Percentiles rank a stretch among this genome's conserved stretches.
These are phyloP conservation scores for Metahyphopichia silvanorum DNA, from an alignment of 805 yeast species.

Conservation along the genomic window DNA sequence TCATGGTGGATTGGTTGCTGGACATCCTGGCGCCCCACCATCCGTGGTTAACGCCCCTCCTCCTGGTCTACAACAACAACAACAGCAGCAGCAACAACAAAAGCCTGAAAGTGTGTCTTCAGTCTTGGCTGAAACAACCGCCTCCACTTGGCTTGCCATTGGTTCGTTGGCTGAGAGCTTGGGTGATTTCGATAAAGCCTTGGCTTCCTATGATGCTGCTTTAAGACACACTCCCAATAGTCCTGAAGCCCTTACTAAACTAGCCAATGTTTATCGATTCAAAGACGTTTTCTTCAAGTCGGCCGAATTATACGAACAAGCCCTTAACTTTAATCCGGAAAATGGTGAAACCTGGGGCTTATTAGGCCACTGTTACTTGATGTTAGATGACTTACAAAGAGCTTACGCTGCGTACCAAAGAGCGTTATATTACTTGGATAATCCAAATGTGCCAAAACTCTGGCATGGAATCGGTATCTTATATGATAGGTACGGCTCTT, in stretches of 20 bases:
- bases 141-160: conserved; percentile 84
- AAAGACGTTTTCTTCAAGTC: conserved; percentile 91
- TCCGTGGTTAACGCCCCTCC: conserved; percentile 8
- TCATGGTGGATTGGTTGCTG: background rate
- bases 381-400: conserved; percentile 93
- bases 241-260: conserved; percentile 76
- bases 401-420: conserved; percentile 97
- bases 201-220: conserved; percentile 83
- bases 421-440: conserved; percentile 84
- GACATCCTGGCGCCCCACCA: conserved; percentile 5
- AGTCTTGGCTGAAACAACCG: conserved; percentile 50
- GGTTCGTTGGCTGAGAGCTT: conserved; percentile 87
- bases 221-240: conserved; percentile 82
- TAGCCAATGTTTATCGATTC: conserved; percentile 86
- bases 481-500: conserved; percentile 92
- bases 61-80: conserved; percentile 6
- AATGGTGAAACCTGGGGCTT: conserved; percentile 98
- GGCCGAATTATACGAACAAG: conserved; percentile 88
- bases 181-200: conserved; percentile 86
- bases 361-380: conserved; percentile 91
- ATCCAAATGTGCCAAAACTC: conserved; percentile 91
- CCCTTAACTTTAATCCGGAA: conserved; percentile 75
- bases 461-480: conserved; percentile 99
- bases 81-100: conserved; percentile 3
- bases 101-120: conserved; percentile 10